These are phyloP conservation scores for Jackrogersella minutella DNA, from an alignment of 495 filamentous ascomycete species.

Conservation along the genomic window DNA sequence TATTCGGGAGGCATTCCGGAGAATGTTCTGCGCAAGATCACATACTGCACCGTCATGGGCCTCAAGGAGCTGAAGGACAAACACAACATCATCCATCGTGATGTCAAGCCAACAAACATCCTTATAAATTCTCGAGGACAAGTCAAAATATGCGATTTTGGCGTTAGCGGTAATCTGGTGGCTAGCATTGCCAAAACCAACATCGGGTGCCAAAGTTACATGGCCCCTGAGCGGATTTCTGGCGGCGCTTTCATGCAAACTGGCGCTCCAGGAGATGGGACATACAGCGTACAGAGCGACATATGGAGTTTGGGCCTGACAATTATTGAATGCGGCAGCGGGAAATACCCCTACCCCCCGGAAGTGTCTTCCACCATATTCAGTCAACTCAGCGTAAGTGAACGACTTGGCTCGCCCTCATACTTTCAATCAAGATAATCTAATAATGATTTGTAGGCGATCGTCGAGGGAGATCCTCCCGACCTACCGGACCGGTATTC, in stretches of 20 bases:
- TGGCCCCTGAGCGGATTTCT: conserved; percentile 96
- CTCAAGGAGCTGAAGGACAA: conserved; percentile 95
- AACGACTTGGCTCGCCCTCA: conserved; percentile 19
- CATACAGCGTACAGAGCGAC: conserved; percentile 97
- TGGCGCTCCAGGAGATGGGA: conserved; percentile 76
- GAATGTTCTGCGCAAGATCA: conserved; percentile 86
- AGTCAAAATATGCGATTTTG: conserved; percentile 98
- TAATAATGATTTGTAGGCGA: conserved; percentile 70
- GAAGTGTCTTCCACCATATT: conserved; percentile 99
- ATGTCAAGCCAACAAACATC: conserved; percentile 99
- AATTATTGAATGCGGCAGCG: conserved; percentile 96
- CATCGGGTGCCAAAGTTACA: conserved; percentile 99
- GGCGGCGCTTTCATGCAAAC: conserved; percentile 81
- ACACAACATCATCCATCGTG: conserved; percentile 98
- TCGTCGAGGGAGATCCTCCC: conserved; percentile 94
- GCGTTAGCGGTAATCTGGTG: conserved; percentile 95
- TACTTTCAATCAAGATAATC: conserved; percentile 16
- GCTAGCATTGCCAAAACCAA: conserved; percentile 99
- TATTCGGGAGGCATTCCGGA: conserved; percentile 96
- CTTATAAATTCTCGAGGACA: conserved; percentile 88
- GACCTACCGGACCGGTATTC: conserved; percentile 85
- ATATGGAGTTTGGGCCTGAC: conserved; percentile 96
- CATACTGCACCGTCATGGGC: conserved; percentile 88
- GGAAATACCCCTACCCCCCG: conserved; percentile 94
- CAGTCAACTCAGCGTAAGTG: conserved; percentile 92